Base-by-base conservation (phyloP, 1,284 basidiomycete species). In the Jaminaea rosea region DNA sequence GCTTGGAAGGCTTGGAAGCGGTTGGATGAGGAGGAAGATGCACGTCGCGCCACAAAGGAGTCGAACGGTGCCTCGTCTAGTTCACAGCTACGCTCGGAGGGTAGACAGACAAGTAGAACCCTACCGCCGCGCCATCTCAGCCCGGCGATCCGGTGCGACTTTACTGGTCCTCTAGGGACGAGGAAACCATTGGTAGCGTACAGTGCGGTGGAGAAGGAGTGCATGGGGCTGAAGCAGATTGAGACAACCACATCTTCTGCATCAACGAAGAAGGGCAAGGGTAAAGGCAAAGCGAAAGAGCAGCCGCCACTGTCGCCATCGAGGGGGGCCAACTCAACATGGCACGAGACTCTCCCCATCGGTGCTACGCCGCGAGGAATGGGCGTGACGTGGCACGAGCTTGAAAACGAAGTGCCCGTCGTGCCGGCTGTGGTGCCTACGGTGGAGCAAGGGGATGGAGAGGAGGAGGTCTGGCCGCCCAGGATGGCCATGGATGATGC, bases 141-240 rank as follows among this genome's bases (percentile, higher is more conserved):
- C 17, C 66, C 64, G 2, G 17, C 48, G 0, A 42, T 57, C 2
- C 41, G 57, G 11, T 67, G 65, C 39, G 68, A 71, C 55, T 72
- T 72, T 52, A 26, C 41, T 6, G 68, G 69, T 7, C 68, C 69
- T 28, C 63, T 60, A 15, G 64, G 63, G 17, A 54, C 55, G 26
- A 51, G 61, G 13, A 39, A 9, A 21, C 36, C 42, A 15, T 24
- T 58, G 17, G 15, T 44, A 10, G 39, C 13, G 15, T 23, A 42
- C 24, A 21, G 17, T 15, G 24, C 31, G 23, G 39, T 36, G 31
- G 49, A 24, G 7, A 31, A 24, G 32, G 24, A 26, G 39, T 13
- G 27, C 37, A 9, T 45, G 7, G 39, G 36, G 5, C 31, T 44
- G 10, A 54, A 51, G 37, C 53, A 39, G 10, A 3, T 15, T n/a